Evolutionary conservation across 176 grass and related monocot genomes (phyloP).

Genomic region (Saccharum spontaneum): DNA sequence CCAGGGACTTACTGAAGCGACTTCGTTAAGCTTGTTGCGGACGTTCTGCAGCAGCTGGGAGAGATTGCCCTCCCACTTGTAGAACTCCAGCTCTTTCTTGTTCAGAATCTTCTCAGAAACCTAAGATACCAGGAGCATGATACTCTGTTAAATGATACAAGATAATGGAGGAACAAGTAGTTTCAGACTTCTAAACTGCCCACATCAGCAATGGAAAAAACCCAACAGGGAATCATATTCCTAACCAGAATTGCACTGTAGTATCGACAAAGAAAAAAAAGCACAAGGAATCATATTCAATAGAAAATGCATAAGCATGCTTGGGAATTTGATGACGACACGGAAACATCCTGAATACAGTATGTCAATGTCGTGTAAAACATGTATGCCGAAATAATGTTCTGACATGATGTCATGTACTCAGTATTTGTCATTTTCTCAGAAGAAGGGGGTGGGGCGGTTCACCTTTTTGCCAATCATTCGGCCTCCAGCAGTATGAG

Average conservation of each 20-base stretch:
- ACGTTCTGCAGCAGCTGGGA: conserved; percentile 85
- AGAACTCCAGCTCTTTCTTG: conserved; percentile 95
- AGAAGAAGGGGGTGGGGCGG: background rate
- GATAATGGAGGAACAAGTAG: background rate
- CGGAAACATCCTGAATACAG: background rate
- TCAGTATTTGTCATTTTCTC: background rate
- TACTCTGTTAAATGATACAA: background rate
- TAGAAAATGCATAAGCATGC: background rate
- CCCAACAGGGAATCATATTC: background rate
- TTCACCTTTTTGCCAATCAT: conserved; percentile 95
- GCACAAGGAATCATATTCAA: background rate
- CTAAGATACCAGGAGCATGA: conserved; percentile 23
- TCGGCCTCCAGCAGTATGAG: conserved; percentile 88
- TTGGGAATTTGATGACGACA: background rate
- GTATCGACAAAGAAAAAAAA: background rate
- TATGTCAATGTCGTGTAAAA: background rate
- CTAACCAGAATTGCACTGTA: background rate
- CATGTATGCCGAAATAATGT: background rate
- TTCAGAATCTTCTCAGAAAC: conserved; percentile 88
- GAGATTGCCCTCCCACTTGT: conserved; percentile 88
- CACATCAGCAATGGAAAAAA: background rate
- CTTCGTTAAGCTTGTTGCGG: conserved; percentile 71
- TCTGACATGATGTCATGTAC: background rate
- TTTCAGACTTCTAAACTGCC: background rate
- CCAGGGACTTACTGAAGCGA: conserved; percentile 58